Percentiles rank a stretch among this genome's conserved stretches.
These are phyloP conservation scores for Dovyalis caffra DNA, from an alignment of 345 rosid species.

Conservation along the genomic window DNA sequence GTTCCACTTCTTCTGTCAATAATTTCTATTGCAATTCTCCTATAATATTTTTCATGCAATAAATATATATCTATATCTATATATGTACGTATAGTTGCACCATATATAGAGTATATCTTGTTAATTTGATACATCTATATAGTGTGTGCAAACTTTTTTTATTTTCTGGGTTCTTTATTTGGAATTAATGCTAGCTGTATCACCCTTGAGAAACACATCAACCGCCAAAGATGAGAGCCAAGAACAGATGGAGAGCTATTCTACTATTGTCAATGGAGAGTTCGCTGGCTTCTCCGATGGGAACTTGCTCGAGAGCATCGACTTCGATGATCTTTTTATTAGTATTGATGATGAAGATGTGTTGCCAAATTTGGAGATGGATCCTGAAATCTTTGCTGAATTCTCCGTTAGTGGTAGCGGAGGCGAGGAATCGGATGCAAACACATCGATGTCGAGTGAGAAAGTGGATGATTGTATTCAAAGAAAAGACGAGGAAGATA, in stretches of 20 bases:
- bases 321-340: constrained; percentile 72
- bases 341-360: constrained; percentile 57
- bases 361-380: constrained; percentile 75
- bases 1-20: background rate
- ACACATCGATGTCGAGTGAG: constrained; percentile 32
- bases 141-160: background rate
- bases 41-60: constrained; percentile 16
- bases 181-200: constrained; percentile 70
- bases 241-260: constrained; percentile 44
- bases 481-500: constrained; percentile 35
- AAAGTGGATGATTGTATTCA: constrained; percentile 22
- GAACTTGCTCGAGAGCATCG: constrained; percentile 53
- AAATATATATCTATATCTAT: background rate
- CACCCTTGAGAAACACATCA: constrained; percentile 43
- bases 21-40: background rate
- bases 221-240: constrained; percentile 35
- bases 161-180: background rate
- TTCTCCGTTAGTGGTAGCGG: constrained; percentile 40
- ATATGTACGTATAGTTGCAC: constrained; percentile 14
- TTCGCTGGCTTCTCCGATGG: constrained; percentile 53
- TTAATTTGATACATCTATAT: background rate
- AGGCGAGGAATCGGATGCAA: constrained; percentile 54
- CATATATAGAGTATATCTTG: background rate
- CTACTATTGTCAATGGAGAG: constrained; percentile 24
- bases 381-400: constrained; percentile 61